These are phyloP conservation scores for Aspergillus sp. DNA, from an alignment of 2,329 filamentous ascomycete genomes.

Conservation along the genomic window DNA sequence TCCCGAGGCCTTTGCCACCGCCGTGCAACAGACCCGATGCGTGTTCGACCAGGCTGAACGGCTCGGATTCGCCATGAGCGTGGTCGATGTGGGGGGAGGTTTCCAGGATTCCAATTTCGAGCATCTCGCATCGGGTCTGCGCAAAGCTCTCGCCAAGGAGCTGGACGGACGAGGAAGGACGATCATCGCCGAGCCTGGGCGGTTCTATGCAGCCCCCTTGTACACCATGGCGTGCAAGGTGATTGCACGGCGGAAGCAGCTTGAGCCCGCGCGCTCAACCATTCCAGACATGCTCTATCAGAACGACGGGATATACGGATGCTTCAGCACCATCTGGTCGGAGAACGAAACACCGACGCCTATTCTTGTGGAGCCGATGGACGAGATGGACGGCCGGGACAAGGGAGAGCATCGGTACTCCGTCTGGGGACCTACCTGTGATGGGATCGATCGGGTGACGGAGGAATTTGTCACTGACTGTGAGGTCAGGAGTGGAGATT, in stretches of 20 bases:
- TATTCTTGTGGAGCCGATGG: constrained; percentile 1
- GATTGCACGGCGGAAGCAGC: constrained; percentile 14
- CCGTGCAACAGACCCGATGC: constrained; percentile 10
- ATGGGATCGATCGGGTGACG: constrained; percentile 20
- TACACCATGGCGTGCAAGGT: constrained; percentile 19
- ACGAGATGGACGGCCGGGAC: background rate
- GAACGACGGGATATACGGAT: constrained; percentile 24
- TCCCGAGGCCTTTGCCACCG: constrained; percentile 12
- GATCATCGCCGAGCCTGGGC: constrained; percentile 20
- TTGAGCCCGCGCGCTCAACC: background rate
- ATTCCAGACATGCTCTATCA: constrained; percentile 24
- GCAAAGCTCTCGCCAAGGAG: background rate
- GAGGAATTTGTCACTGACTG: constrained; percentile 6
- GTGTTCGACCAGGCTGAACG: constrained; percentile 11
- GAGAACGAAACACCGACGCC: constrained; percentile 10
- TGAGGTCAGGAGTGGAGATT: constrained; percentile 19
- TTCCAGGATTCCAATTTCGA: constrained; percentile 20
- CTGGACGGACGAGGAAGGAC: constrained; percentile 5
- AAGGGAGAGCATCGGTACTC: constrained; percentile 13
- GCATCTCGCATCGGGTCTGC: constrained; percentile 8
- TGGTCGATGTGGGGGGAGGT: constrained; percentile 24
- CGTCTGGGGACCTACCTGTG: constrained; percentile 26
- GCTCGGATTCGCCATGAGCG: constrained; percentile 9
- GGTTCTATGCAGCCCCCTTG: constrained; percentile 15
- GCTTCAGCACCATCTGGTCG: constrained; percentile 14